Evolutionary conservation across 208 protist genomes (phyloP).

Genomic region (Crithidia bombi): DNA sequence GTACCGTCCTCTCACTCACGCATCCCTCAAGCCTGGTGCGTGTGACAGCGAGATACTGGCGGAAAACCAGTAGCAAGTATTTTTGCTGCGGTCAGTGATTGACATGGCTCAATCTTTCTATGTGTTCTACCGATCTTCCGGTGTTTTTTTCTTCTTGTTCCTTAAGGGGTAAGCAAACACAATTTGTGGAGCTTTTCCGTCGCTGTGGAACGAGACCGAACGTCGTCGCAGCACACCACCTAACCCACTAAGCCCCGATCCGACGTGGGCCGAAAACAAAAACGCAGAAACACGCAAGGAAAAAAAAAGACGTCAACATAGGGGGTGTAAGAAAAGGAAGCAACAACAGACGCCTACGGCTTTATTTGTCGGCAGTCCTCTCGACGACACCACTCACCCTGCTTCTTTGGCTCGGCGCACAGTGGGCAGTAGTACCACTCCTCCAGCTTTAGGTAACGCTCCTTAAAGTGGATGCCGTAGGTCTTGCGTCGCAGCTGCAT

Average conservation of each 20-base stretch:
- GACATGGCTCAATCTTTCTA: background rate
- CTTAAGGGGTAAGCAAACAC: background rate
- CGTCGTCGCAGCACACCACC: background rate
- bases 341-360: constrained; percentile 40
- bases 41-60: too few species aligned
- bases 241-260: too few species aligned
- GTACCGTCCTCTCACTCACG: too few species aligned
- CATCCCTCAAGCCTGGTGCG: too few species aligned
- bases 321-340: background rate
- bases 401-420: constrained; percentile 91
- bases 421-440: constrained; percentile 94
- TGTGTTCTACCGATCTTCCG: background rate
- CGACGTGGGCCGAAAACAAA: background rate
- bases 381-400: constrained; percentile 89
- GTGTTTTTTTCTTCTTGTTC: background rate
- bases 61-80: too few species aligned
- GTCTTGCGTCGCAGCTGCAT: constrained; percentile 83
- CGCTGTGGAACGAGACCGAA: constrained; percentile 6
- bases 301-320: background rate
- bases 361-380: constrained; percentile 93
- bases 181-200: constrained; percentile 18
- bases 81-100: background rate
- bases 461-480: constrained; percentile 92
- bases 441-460: constrained; percentile 84
- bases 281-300: background rate